Base-by-base conservation (phyloP, 78 protist genomes). In the Chrysochromulina tobinii region DNA sequence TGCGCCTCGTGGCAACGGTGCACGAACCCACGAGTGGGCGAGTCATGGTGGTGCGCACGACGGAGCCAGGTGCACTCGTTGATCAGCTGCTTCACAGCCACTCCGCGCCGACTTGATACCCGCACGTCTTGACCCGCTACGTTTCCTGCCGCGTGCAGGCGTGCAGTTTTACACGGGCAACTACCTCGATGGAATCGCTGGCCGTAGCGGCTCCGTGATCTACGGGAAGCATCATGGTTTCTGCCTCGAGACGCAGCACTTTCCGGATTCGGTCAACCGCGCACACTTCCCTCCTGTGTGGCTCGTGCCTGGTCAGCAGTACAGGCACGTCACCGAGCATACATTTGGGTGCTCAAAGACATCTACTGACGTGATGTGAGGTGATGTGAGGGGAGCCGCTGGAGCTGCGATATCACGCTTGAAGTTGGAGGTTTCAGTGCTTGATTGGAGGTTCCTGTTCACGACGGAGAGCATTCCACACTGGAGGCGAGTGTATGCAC, bases 161-260 rank as follows among this genome's bases (percentile, higher is more conserved):
- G 87, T 88, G 12, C 91, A 88, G 81, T 88, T 88, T 23, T 88
- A 88, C 58, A 88, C 77, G 17, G 91, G 50, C 85, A 69, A 69
- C 84, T 69, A 61, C 75, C 21, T 89, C 27, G 59, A 59, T 84
- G 66, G 75, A 27, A 18, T 27, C 9, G 21, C 0, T 50, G 68
- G 20, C 4, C 38, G 73, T 4, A 55, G 27, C 57, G 53, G 25
- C 50, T 73, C 66, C 14, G 17, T 1, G 1, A 12, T 7, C 38
- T 89, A 89, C 73, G 53, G 20, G 55, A 20, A 6, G 54, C 66
- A 68, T n/a, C 38, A 38, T 11, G 92, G 92, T 61, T 27, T 89
- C 75, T 75, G 89, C 84, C 87, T 89, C 59, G 92, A 89, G 87
- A 89, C 92, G 61, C 92, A 89, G 75, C 83, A 75, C 66, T 89